phyloP scores from a whole-genome alignment of 2,329 filamentous ascomycete species.

The Beauveria caledonica region DNA sequence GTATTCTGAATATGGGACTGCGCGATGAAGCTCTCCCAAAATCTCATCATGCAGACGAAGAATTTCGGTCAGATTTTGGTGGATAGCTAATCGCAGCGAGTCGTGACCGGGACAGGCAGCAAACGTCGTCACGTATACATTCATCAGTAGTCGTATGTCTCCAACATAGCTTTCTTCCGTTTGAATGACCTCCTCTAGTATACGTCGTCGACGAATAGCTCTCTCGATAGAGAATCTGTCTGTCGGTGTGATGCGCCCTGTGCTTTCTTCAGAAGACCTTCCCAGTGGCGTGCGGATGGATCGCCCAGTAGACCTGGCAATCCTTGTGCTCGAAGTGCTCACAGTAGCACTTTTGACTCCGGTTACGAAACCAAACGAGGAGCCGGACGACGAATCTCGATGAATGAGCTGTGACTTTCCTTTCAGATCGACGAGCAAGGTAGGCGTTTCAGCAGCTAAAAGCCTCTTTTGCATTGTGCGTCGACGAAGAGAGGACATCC shows the following conservation, averaged over 20 bases:
- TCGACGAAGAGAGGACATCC: constrained; percentile 62
- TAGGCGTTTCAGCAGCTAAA: constrained; percentile 8
- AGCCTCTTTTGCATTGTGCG: constrained; percentile 36
- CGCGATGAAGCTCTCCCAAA: constrained; percentile 62
- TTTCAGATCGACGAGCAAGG: background rate
- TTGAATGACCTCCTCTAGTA: constrained; percentile 75
- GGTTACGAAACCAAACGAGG: constrained; percentile 73
- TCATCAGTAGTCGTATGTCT: constrained; percentile 77
- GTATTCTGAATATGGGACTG: constrained; percentile 61
- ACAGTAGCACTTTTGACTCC: constrained; percentile 73
- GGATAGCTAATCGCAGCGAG: constrained; percentile 59
- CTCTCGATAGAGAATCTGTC: constrained; percentile 49
- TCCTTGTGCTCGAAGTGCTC: constrained; percentile 56
- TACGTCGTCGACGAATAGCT: constrained; percentile 64
- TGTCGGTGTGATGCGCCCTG: constrained; percentile 44
- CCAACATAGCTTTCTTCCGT: constrained; percentile 87
- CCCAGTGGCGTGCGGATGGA: constrained; percentile 7
- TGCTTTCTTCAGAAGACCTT: constrained; percentile 56
- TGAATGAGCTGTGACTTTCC: constrained; percentile 20
- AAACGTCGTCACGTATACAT: constrained; percentile 72
- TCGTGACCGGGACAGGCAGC: constrained; percentile 60
- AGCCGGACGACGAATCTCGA: constrained; percentile 58
- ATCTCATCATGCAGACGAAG: constrained; percentile 77
- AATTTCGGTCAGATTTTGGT: constrained; percentile 71
- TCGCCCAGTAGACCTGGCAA: constrained; percentile 2